Base-by-base conservation (phyloP, 2,329 filamentous ascomycete genomes). In the Drechmeria coniospora region DNA sequence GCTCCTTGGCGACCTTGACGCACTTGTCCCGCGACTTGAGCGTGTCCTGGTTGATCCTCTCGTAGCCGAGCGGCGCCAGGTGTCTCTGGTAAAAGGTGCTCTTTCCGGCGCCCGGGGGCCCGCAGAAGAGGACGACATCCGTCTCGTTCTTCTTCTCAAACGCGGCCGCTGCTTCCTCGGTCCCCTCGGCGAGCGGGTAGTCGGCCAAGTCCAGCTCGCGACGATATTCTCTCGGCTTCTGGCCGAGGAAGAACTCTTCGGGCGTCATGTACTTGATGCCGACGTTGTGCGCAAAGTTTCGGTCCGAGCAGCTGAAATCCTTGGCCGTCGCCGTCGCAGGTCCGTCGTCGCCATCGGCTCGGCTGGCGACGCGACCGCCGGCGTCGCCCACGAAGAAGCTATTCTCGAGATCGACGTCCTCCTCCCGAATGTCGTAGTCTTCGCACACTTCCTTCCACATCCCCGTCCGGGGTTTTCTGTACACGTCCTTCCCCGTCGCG, bases 341-440 rank as follows among this genome's bases (percentile, higher is more conserved):
- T 4, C 33, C 36, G 9, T 30, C 28, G 3, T 38, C 34, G 23
- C 42, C n/a, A n/a, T n/a, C 45, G 4, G 32, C 39, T 10, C 47
- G 28, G 1, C 38, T 33, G 36, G 71, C 59, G 38, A 58, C 44
- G 46, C 74, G 63, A 1, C 74, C 74, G 9, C 66, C 74, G 6
- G 90, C 90, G 56, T 98, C 90, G 24, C 90, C 90, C 24, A 98
- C 74, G 46, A 93, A 94, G 36, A 94, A 61, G 15, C 81, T 92
- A 3, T 62, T 57, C 11, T 66, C 54, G 19, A 80, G 49, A 47
- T 93, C 78, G n/a, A 92, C 53, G 1, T 62, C 61, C 2, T 57
- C 56, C 5, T 59, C 56, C 24, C 66, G 53, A 2, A 79, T 54
- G 25, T 63, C 65, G 37, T 73, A 68, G 41, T 81, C 74, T 0